phyloP scores from a whole-genome alignment of 2,329 filamentous ascomycete species.

The Arthrocladium fulminans region DNA sequence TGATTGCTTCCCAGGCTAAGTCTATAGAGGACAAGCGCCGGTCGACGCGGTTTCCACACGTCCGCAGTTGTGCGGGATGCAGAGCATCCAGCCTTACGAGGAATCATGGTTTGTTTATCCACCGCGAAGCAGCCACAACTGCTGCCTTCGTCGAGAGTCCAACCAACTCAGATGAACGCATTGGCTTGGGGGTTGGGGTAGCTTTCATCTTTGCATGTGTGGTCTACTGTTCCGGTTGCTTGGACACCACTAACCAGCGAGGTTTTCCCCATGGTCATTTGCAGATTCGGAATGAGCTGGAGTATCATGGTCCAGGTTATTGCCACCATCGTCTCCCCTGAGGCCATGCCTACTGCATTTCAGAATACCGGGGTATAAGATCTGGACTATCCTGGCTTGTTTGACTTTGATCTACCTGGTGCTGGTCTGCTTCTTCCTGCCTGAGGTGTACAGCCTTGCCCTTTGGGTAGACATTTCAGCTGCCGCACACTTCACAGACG shows the following conservation, averaged over 20 bases:
- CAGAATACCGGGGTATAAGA: constrained; percentile 13
- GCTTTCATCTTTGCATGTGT: constrained; percentile 16
- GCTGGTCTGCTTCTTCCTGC: background rate
- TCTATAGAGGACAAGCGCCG: too few species aligned
- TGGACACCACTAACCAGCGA: constrained; percentile 19
- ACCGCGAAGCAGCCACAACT: constrained; percentile 9
- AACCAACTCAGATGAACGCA: constrained; percentile 4
- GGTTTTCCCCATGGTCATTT: constrained; percentile 21
- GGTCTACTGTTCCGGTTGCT: constrained; percentile 7
- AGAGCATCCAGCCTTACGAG: too few species aligned
- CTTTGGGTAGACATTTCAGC: background rate
- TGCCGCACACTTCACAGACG: constrained; percentile 2
- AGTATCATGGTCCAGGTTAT: constrained; percentile 14
- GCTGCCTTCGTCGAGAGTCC: constrained; percentile 9
- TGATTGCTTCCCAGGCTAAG: too few species aligned
- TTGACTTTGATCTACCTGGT: background rate
- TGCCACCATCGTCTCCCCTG: constrained; percentile 14
- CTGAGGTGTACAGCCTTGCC: background rate
- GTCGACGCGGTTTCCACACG: too few species aligned
- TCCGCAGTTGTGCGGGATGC: too few species aligned
- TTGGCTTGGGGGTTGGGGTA: constrained; percentile 9
- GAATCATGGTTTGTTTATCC: constrained; percentile 10
- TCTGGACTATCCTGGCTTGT: constrained; percentile 2
- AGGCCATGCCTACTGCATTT: constrained; percentile 22
- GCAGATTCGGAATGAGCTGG: constrained; percentile 17